Evolutionary conservation across 1,139 yeast genomes (phyloP), one percentile per base, ranked within the genome.

Genomic region (Yamadazyma trypodendri): DNA sequence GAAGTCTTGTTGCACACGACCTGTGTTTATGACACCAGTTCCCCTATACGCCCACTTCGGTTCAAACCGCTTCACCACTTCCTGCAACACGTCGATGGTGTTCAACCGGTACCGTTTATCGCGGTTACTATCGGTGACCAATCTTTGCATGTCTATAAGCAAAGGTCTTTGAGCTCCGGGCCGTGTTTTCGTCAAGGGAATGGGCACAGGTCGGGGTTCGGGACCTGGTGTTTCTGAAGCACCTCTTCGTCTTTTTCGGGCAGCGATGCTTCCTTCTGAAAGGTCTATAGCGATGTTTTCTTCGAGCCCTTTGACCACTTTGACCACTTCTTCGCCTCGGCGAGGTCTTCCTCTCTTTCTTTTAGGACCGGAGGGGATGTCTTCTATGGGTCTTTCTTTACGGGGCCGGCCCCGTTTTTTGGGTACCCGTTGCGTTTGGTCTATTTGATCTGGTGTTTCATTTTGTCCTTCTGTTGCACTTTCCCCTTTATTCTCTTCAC

Each of bases 41-140:
- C 43, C 42, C 12, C n/a, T n/a, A n/a, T n/a, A n/a, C n/a, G 38
- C 32, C 0, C 39, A 41, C 11, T 36, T 37, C 1, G 71, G 65
- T 14, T 54, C 51, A 40, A 61, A 67, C 15, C 53, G 52, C 9
- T 49, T 48, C 5, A 66, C 56, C 23, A 67, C 49, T 35, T 64
- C 64, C 39, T 57, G 58, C 11, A 70, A 46, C 4, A 68, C 74
- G 43, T 70, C 75, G 3, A 70, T 39, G 0, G 71, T 64, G 37
- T 61, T 62, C 29, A 66, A 33, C 33, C 52, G 57, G 24, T 50
- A 47, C 28, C 69, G 45, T 35, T 52, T 58, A 37, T 59, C 64
- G 24, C 56, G 44, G 12, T 56, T 55, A 17, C 46, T 42, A 11
- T 50, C 54, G 2, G 50, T 50, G 5, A 46, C 40, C 6, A 68